phyloP scores from a whole-genome alignment of 176 grass and related monocot species.

The Oryza glumipatula region DNA sequence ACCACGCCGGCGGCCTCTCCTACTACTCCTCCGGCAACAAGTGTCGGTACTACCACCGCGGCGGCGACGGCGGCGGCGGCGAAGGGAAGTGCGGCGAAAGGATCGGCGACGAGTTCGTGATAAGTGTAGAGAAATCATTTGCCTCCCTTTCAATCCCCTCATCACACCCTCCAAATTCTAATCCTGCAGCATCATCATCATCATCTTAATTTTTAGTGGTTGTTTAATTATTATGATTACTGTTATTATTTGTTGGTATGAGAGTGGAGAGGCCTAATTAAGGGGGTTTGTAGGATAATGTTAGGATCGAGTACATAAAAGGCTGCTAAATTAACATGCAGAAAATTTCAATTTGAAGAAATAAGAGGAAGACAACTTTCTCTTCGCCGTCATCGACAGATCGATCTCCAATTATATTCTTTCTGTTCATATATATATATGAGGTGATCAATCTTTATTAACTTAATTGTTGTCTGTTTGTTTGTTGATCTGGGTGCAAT shows the following conservation, averaged over 20 bases:
- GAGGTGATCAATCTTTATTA: neutral
- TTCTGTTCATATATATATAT: neutral
- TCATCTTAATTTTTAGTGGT: slow-evolving; percentile 33
- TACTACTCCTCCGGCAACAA: slow-evolving; percentile 31
- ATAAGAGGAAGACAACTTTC: slow-evolving; percentile 34
- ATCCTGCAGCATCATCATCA: slow-evolving; percentile 18
- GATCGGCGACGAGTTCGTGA: slow-evolving; percentile 58
- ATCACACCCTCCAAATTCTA: slow-evolving; percentile 41
- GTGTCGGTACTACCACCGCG: neutral
- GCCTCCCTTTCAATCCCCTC: slow-evolving; percentile 40
- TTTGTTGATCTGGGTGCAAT: slow-evolving; percentile 45
- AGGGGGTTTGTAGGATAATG: slow-evolving; percentile 49
- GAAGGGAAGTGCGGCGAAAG: slow-evolving; percentile 43
- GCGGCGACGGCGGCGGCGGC: neutral
- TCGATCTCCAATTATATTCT: neutral
- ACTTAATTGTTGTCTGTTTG: neutral
- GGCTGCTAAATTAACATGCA: slow-evolving; percentile 32
- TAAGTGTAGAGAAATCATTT: slow-evolving; percentile 57
- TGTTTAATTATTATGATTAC: slow-evolving; percentile 17
- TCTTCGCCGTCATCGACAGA: neutral
- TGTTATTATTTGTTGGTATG: slow-evolving; percentile 52
- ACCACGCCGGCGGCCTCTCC: slow-evolving; percentile 6
- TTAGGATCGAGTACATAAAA: slow-evolving; percentile 31
- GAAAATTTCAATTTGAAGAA: slow-evolving; percentile 30
- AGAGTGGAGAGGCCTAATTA: slow-evolving; percentile 33